Evolutionary conservation across 805 yeast species (phyloP), one percentile per base, ranked within the genome.

Genomic region (Candida multigemmis): DNA sequence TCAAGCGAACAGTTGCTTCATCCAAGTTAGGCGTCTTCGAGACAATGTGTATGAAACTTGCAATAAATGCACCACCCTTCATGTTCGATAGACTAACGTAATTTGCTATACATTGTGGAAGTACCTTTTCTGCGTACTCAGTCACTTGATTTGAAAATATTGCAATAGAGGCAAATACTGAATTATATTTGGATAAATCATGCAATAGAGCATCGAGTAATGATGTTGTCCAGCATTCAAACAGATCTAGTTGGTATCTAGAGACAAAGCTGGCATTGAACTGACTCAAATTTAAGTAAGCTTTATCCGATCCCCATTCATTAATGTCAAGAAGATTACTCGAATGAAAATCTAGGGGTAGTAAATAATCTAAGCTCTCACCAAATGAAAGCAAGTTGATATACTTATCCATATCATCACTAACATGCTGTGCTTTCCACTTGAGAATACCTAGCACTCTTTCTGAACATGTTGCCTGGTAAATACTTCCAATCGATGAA

Each of bases 161-260:
- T 3, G 58, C 43, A 14, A 65, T 36, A 4, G 64, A 36, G 3
- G 56, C 41, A 11, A 56, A 46, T 7, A 60, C 33, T 12, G 47
- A 48, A 2, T 59, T 44, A 19, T 33, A 37, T 1, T 29, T 21
- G 2, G 50, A 39, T 5, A 63, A 23, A 12, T 60, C 64, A 18
- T 47, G 51, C 4, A 58, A 34, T 2, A 65, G 19, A 0, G 62
- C 45, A 26, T 57, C 40, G 15, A 55, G 38, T 3, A 62, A 27
- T 12, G 37, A 41, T 3, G 47, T 38, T 1, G 53, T 35, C 61
- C 65, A 60, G 6, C 27, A 20, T 3, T 46, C 47, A 25, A 48
- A 44, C 11, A n/a, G 6, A 17, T 24, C 12, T 19, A 29, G 24
- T 17, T 31, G 10, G n/a, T n/a, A n/a, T n/a, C n/a, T n/a, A n/a